Percentiles rank a stretch among this genome's conserved stretches.
Evolutionary conservation across 179 eudicot genomes (phyloP).

Genomic region (Pouteria campechiana): DNA sequence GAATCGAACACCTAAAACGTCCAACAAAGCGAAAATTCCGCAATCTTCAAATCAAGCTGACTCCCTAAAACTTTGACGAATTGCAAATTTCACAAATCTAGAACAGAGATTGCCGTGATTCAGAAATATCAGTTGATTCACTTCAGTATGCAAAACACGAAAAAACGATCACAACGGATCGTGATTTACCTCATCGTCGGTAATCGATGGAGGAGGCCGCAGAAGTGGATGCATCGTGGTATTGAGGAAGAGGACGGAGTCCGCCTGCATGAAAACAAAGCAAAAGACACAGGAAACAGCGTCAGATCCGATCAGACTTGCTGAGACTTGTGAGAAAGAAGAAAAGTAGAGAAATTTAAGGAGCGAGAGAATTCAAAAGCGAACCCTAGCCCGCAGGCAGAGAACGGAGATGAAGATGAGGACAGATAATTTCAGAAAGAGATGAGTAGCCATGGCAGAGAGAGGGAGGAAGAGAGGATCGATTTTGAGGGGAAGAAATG

Average conservation of each 20-base stretch:
- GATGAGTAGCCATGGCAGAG: slow-evolving; percentile 23
- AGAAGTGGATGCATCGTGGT: slow-evolving; percentile 34
- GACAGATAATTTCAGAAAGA: not conserved
- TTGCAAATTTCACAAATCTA: not conserved
- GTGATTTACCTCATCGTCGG: slow-evolving; percentile 11
- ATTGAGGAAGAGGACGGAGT: slow-evolving; percentile 62
- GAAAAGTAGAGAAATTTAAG: not conserved
- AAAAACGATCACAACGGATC: not conserved
- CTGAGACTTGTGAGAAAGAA: not conserved
- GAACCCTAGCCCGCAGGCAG: slow-evolving; percentile 29
- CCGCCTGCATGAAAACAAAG: slow-evolving; percentile 22
- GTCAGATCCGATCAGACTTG: not conserved
- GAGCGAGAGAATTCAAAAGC: not conserved
- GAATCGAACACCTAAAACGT: too few relatives aligned
- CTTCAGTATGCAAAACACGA: not conserved
- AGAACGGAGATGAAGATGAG: slow-evolving; percentile 16
- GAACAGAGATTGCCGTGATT: not conserved
- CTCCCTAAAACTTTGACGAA: not conserved
- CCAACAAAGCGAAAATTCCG: too few relatives aligned
- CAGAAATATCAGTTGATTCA: not conserved
- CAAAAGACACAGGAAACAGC: not conserved
- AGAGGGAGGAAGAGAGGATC: slow-evolving; percentile 7
- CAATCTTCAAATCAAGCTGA: too few relatives aligned
- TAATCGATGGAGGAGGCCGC: slow-evolving; percentile 21
- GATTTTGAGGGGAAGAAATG: too few relatives aligned